Conservation (phyloP, 2,329 filamentous ascomycete species). For the Neonectria faginata region DNA sequence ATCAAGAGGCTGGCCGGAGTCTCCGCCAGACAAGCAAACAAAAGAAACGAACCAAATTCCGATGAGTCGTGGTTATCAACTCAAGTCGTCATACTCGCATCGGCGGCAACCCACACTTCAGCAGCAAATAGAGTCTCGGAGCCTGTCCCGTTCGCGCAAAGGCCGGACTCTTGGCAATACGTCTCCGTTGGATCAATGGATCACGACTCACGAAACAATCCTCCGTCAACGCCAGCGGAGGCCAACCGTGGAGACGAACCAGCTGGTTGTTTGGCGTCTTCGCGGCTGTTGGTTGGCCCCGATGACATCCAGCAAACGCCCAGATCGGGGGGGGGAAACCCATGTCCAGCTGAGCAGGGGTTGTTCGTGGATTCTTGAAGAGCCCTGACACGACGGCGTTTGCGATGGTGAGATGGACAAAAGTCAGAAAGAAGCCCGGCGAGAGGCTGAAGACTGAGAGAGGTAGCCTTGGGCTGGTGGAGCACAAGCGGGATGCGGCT, state of each 20-base stretch:
- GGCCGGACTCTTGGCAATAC: background rate
- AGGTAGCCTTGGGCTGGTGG: slow-evolving; percentile 6
- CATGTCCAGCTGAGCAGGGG: slow-evolving; percentile 33
- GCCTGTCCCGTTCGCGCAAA: background rate
- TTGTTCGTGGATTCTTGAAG: background rate
- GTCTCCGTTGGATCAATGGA: background rate
- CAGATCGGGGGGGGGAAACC: slow-evolving; percentile 13
- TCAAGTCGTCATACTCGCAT: background rate
- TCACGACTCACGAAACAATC: background rate
- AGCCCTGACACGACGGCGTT: slow-evolving; percentile 6
- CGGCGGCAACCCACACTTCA: slow-evolving; percentile 19
- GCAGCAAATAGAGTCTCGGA: background rate
- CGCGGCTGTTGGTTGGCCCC: slow-evolving; percentile 1
- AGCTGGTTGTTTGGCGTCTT: background rate
- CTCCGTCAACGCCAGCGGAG: background rate
- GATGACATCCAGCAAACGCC: slow-evolving; percentile 6
- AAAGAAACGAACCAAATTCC: background rate
- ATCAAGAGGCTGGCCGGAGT: background rate
- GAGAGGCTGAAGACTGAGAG: background rate
- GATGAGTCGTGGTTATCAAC: slow-evolving; percentile 11
- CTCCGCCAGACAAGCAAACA: background rate
- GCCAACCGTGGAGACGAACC: background rate
- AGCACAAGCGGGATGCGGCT: slow-evolving; percentile 16
- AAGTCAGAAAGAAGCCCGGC: background rate
- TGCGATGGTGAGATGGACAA: background rate